Percentiles rank a stretch among this genome's conserved stretches.
Conservation (phyloP, 257 asterid genomes). For the Gentiana macrophylla region DNA sequence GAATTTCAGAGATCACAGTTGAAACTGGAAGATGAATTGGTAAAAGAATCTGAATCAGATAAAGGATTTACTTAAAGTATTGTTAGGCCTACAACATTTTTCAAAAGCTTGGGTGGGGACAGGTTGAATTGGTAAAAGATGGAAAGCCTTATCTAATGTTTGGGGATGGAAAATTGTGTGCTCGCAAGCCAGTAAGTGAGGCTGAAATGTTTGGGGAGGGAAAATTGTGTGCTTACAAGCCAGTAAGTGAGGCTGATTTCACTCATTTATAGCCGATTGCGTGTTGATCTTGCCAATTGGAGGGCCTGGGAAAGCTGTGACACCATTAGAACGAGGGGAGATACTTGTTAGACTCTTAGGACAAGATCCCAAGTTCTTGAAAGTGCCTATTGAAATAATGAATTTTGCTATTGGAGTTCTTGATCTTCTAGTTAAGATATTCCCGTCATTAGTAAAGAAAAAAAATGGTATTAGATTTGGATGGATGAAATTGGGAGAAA, state of each 20-base stretch:
- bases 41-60: conserved; percentile 38
- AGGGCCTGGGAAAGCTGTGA: conserved; percentile 86
- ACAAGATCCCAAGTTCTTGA: conserved; percentile 63
- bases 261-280: conserved; percentile 77
- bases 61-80: conserved; percentile 57
- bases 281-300: conserved; percentile 69
- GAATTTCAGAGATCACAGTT: conserved; percentile 89
- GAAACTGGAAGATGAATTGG: conserved; percentile 73
- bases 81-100: conserved; percentile 94
- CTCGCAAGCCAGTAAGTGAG: conserved; percentile 94
- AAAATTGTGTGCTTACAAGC: conserved; percentile 83
- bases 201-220: conserved; percentile 90
- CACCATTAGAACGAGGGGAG: conserved; percentile 94
- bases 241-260: conserved; percentile 80
- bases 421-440: conserved; percentile 65
- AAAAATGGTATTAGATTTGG: no score
- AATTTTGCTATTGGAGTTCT: conserved; percentile 80
- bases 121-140: conserved; percentile 79
- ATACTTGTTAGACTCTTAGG: conserved; percentile 65
- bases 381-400: conserved; percentile 85
- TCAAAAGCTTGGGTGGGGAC: conserved; percentile 93
- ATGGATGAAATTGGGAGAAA: conserved; percentile 84
- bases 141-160: conserved; percentile 98
- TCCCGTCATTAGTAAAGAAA: conserved; percentile 70
- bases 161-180: conserved; percentile 85